phyloP scores from a whole-genome alignment of 495 filamentous ascomycete genomes.

The Penicillium malachiteum region DNA sequence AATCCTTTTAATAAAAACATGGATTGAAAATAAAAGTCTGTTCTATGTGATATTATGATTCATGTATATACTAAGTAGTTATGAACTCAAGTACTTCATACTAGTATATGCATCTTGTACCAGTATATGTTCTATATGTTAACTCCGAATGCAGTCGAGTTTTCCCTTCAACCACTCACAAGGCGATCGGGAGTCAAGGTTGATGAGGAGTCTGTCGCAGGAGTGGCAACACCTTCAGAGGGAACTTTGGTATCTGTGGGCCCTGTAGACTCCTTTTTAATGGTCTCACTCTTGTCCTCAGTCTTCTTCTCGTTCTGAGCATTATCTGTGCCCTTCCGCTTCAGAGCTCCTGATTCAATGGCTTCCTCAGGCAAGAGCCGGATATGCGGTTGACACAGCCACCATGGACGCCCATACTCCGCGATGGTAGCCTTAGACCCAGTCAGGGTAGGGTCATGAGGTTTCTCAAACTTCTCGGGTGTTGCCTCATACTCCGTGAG shows the following conservation, averaged over 20 bases:
- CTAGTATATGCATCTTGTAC: no score
- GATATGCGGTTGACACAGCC: constrained; percentile 89
- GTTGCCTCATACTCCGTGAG: constrained; percentile 68
- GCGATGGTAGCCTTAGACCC: constrained; percentile 66
- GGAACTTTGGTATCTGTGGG: constrained; percentile 12
- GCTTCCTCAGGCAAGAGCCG: constrained; percentile 88
- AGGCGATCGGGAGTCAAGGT: constrained; percentile 35
- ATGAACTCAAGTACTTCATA: no score
- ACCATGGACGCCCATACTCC: constrained; percentile 78
- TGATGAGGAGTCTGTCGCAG: constrained; percentile 14
- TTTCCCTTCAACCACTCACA: constrained; percentile 31
- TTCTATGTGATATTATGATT: no score
- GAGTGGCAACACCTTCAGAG: constrained; percentile 14
- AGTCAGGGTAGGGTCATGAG: constrained; percentile 35
- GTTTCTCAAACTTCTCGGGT: constrained; percentile 52
- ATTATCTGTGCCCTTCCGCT: constrained; percentile 58
- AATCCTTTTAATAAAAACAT: no score
- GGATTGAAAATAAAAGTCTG: no score
- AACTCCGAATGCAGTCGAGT: neutral
- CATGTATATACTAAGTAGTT: no score
- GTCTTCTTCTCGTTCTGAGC: constrained; percentile 16
- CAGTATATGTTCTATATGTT: neutral
- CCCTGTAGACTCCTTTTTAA: constrained; percentile 8
- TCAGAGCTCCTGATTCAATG: constrained; percentile 73
- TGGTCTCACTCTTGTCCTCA: neutral